Conservation (phyloP, 2,329 filamentous ascomycete genomes). For the Apiospora kogelbergensis region DNA sequence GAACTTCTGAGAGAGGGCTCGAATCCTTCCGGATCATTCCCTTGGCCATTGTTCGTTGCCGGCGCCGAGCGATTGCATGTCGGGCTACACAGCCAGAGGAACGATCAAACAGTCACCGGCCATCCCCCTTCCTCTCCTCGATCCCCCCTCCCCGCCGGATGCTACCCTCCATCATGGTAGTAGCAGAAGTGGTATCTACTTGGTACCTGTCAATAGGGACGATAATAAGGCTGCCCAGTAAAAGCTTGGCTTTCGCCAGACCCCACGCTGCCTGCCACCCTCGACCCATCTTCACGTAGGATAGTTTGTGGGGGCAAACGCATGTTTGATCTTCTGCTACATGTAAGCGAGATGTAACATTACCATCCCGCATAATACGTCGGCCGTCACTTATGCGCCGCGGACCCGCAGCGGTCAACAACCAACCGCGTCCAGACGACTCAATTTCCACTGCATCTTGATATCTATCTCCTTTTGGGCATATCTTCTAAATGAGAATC, state of each 20-base stretch:
- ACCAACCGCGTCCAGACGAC: background rate
- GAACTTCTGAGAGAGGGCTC: background rate
- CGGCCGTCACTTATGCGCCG: background rate
- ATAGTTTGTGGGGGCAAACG: background rate
- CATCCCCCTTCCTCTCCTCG: too few relatives aligned
- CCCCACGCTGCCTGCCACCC: background rate
- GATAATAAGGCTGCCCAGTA: background rate
- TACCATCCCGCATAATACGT: background rate
- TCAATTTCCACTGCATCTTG: background rate
- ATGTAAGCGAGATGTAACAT: background rate
- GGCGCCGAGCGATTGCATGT: background rate
- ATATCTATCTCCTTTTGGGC: background rate
- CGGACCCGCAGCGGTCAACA: background rate
- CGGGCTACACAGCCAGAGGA: background rate
- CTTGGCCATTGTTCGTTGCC: background rate
- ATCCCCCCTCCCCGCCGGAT: background rate
- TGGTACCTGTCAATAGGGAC: background rate
- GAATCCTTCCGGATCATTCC: background rate
- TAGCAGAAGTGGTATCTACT: too few relatives aligned
- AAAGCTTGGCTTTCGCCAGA: background rate
- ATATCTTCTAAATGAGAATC: too few relatives aligned
- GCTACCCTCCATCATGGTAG: background rate
- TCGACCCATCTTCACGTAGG: background rate
- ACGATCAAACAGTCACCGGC: background rate
- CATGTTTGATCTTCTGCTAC: too few relatives aligned